phyloP scores from a whole-genome alignment of 2,329 filamentous ascomycete species.

The Diaporthe sp. region DNA sequence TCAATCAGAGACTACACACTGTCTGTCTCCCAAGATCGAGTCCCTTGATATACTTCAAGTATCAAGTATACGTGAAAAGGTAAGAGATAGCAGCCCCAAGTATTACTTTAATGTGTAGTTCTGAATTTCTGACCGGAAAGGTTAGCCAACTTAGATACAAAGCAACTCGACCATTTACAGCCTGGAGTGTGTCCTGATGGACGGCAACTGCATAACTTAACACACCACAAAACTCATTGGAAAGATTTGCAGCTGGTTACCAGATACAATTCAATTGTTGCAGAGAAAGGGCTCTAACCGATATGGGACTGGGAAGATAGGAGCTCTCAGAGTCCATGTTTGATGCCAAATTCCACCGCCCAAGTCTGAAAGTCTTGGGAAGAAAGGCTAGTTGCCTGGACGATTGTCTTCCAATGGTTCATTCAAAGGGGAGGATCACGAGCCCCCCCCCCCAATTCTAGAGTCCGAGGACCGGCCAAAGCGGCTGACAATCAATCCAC shows the following conservation, averaged over 20 bases:
- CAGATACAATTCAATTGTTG: no score
- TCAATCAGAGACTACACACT: no score
- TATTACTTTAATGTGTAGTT: background rate
- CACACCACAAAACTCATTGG: background rate
- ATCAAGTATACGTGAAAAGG: background rate
- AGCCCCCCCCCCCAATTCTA: conserved; percentile 12
- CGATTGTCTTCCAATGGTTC: background rate
- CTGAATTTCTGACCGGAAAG: background rate
- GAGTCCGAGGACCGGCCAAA: conserved; percentile 9
- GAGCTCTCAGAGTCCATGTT: background rate
- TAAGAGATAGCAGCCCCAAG: background rate
- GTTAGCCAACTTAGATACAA: background rate
- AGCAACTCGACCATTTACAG: background rate
- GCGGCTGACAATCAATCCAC: background rate
- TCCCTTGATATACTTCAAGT: background rate
- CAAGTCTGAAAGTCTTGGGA: background rate
- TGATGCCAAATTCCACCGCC: background rate
- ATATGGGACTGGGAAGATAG: background rate
- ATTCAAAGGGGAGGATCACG: background rate
- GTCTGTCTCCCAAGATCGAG: background rate
- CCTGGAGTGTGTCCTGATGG: background rate
- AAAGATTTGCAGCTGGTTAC: background rate
- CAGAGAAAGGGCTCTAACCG: background rate
- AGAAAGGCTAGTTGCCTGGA: background rate
- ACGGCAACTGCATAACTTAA: background rate